Percentiles rank a stretch among this genome's conserved stretches.
Evolutionary conservation across 495 filamentous ascomycete species (phyloP).

Genomic region (Aeminium ludgeri): DNA sequence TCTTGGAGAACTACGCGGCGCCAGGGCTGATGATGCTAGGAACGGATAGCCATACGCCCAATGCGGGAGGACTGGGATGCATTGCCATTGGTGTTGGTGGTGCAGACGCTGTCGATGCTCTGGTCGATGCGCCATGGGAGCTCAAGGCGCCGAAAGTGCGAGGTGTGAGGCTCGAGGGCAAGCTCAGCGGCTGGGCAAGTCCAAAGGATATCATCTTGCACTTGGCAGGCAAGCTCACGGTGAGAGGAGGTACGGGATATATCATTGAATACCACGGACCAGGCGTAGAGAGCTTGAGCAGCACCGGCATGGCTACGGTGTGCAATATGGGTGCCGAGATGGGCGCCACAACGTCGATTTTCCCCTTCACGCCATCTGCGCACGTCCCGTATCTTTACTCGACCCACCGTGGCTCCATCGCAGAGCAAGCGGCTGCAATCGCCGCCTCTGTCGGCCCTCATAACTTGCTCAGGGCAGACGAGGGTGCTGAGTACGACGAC

Average conservation of each 20-base stretch:
- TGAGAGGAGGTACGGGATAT: slow-evolving; percentile 85
- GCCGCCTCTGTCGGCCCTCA: slow-evolving; percentile 25
- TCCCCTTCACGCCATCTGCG: slow-evolving; percentile 52
- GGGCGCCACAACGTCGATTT: slow-evolving; percentile 89
- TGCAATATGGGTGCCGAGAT: slow-evolving; percentile 74
- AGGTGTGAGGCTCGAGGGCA: slow-evolving; percentile 70
- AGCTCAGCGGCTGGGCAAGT: slow-evolving; percentile 75
- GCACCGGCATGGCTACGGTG: slow-evolving; percentile 82
- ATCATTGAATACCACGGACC: slow-evolving; percentile 88
- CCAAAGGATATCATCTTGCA: slow-evolving; percentile 91
- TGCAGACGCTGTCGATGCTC: slow-evolving; percentile 90
- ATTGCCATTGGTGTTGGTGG: slow-evolving; percentile 97
- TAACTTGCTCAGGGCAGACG: slow-evolving; percentile 55
- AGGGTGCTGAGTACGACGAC: slow-evolving; percentile 73
- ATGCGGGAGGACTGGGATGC: slow-evolving; percentile 79
- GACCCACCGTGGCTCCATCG: slow-evolving; percentile 62
- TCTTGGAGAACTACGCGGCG: slow-evolving; percentile 94
- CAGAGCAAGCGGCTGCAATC: slow-evolving; percentile 38
- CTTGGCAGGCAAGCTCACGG: slow-evolving; percentile 78
- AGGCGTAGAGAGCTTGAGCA: slow-evolving; percentile 75
- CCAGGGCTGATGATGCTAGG: slow-evolving; percentile 99
- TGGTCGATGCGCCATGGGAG: slow-evolving; percentile 95
- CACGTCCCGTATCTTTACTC: slow-evolving; percentile 65
- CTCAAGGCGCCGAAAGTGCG: slow-evolving; percentile 81
- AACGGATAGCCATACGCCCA: slow-evolving; percentile 95